Conservation (phyloP, 2,329 filamentous ascomycete species). For the Neoscytalidium dimidiatum region DNA sequence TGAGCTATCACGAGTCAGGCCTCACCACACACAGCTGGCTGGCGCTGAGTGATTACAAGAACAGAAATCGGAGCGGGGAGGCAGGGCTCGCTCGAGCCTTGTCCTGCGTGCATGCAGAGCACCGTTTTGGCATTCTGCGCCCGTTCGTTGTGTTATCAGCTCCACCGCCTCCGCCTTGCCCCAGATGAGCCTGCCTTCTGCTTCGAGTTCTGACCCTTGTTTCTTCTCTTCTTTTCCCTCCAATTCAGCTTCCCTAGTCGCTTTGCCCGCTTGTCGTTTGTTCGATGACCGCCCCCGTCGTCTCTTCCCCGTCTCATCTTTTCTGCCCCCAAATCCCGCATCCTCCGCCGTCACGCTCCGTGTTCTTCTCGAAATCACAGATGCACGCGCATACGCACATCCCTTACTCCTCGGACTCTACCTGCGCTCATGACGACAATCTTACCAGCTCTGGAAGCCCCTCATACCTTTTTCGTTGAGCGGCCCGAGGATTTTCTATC, state of each 20-base stretch:
- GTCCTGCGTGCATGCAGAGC: not conserved
- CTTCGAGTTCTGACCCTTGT: not conserved
- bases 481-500: not conserved
- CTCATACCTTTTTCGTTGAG: not conserved
- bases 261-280: not conserved
- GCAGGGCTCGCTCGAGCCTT: not conserved
- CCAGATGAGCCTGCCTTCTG: not conserved
- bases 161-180: not conserved
- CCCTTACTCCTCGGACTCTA: not conserved
- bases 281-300: not conserved
- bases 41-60: conserved; percentile 12
- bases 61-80: conserved; percentile 18
- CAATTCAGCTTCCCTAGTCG: not conserved
- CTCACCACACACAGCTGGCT: not conserved
- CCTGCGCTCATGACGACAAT: not conserved
- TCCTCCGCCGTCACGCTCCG: not conserved
- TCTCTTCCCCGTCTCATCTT: not conserved
- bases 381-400: not conserved
- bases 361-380: not conserved
- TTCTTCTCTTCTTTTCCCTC: not conserved
- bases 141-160: not conserved
- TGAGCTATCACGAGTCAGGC: conserved; percentile 13
- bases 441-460: not conserved
- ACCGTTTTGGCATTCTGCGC: not conserved
- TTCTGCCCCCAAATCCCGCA: not conserved